Percentiles rank a stretch among this genome's conserved stretches.
phyloP scores from a whole-genome alignment of 768 basidiomycete species.

The Lentinula aciculospora region DNA sequence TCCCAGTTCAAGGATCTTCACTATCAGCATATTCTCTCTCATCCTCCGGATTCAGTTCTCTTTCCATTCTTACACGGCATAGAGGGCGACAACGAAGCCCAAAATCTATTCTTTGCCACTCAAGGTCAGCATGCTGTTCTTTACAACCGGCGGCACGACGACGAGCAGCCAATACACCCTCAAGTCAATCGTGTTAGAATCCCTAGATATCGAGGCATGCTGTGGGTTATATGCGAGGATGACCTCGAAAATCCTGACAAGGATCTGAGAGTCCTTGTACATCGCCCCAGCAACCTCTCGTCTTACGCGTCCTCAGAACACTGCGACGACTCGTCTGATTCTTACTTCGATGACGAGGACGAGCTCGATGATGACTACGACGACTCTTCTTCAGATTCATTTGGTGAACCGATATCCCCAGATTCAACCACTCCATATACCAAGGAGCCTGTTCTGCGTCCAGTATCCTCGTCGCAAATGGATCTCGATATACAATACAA shows the following conservation, averaged over 20 bases:
- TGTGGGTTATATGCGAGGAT: slow-evolving; percentile 81
- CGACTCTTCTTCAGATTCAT: slow-evolving; percentile 13
- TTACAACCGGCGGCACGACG: slow-evolving; percentile 3
- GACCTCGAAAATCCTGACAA: slow-evolving; percentile 37
- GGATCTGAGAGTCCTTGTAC: slow-evolving; percentile 23
- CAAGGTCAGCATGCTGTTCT: slow-evolving; percentile 14
- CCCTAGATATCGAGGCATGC: slow-evolving; percentile 60
- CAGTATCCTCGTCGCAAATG: slow-evolving; percentile 9
- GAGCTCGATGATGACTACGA: slow-evolving; percentile 19
- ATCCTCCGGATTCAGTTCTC: slow-evolving; percentile 69
- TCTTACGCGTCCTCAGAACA: slow-evolving; percentile 8
- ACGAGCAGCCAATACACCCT: slow-evolving; percentile 9
- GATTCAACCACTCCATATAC: not conserved
- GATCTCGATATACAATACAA: slow-evolving; percentile 19
- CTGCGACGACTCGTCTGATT: slow-evolving; percentile 11
- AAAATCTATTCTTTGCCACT: slow-evolving; percentile 74
- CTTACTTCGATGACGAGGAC: slow-evolving; percentile 18
- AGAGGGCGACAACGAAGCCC: slow-evolving; percentile 73
- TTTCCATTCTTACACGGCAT: slow-evolving; percentile 90
- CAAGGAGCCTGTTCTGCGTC: not conserved
- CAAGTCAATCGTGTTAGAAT: slow-evolving; percentile 20
- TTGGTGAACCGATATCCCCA: slow-evolving; percentile 1
- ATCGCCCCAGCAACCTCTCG: slow-evolving; percentile 18
- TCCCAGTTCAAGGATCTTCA: slow-evolving; percentile 5
- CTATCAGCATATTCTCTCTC: slow-evolving; percentile 43